These are phyloP conservation scores for Lactarius trivialis DNA, from an alignment of 768 basidiomycete genomes.

Conservation along the genomic window DNA sequence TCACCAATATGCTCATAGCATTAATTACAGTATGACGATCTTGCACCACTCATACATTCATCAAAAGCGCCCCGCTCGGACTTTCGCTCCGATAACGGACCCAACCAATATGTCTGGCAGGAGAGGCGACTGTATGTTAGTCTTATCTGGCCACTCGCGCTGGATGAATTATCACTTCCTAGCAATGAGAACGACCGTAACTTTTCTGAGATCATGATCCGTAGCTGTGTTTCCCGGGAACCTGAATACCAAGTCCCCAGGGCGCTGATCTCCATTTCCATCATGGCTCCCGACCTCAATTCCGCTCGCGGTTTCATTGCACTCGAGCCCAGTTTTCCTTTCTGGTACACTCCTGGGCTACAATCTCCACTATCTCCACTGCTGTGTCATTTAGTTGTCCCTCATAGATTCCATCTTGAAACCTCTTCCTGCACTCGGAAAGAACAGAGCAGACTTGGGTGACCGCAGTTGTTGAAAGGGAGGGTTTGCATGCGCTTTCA, in stretches of 20 bases:
- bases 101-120: not conserved
- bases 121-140: constrained; percentile 2
- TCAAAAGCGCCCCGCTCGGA: not conserved
- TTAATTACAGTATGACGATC: constrained; percentile 8
- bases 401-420: not conserved
- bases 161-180: not conserved
- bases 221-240: not conserved
- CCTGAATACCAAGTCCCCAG: not conserved
- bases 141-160: not conserved
- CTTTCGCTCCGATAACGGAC: not conserved
- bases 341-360: not conserved
- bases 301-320: not conserved
- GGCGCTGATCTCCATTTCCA: constrained; percentile 5
- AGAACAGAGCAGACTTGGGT: not conserved
- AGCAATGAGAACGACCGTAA: constrained; percentile 2
- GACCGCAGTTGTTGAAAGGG: not conserved
- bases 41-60: not conserved
- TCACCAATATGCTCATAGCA: not conserved
- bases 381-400: not conserved
- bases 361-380: not conserved
- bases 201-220: not conserved
- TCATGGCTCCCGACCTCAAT: not conserved
- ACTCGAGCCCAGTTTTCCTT: not conserved
- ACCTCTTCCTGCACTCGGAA: not conserved
- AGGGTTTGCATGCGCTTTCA: not conserved